Conservation (phyloP, 2,329 filamentous ascomycete species). For the Dothideomycetidae sp. region DNA sequence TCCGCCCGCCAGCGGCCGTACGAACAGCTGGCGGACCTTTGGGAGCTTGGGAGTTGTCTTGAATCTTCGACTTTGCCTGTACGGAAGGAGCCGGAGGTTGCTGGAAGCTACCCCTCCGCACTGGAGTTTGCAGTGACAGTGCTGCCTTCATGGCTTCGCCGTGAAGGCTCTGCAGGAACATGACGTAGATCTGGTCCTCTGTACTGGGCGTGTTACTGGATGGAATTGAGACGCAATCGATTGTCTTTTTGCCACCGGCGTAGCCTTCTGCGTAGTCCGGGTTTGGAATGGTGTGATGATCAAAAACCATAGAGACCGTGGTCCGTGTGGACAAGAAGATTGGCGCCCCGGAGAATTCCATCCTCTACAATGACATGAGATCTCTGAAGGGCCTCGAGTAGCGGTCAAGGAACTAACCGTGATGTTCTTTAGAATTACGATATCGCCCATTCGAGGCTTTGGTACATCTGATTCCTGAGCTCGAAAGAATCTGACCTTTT, state of each 20-base stretch:
- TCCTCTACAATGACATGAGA: background rate
- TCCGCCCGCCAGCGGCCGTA: constrained; percentile 13
- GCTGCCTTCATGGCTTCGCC: background rate
- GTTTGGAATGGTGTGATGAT: constrained; percentile 3
- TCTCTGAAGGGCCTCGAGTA: background rate
- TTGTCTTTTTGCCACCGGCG: constrained; percentile 1
- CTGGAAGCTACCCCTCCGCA: background rate
- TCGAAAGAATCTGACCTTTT: constrained; percentile 48
- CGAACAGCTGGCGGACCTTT: constrained; percentile 10
- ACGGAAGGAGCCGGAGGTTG: background rate
- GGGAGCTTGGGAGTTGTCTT: constrained; percentile 3
- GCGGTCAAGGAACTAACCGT: constrained; percentile 14
- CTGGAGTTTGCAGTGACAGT: background rate
- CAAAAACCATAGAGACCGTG: constrained; percentile 1
- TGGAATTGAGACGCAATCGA: constrained; percentile 5
- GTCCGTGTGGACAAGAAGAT: background rate
- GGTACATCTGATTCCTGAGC: constrained; percentile 24
- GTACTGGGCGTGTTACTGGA: constrained; percentile 3
- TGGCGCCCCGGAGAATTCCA: background rate
- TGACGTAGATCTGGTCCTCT: constrained; percentile 14
- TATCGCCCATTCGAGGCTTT: constrained; percentile 39
- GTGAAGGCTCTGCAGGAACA: constrained; percentile 8
- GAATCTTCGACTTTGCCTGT: background rate
- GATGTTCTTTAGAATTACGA: constrained; percentile 44
- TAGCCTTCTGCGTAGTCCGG: constrained; percentile 2